Base-by-base conservation (phyloP, 1,284 basidiomycete species). In the Mycena sp. region DNA sequence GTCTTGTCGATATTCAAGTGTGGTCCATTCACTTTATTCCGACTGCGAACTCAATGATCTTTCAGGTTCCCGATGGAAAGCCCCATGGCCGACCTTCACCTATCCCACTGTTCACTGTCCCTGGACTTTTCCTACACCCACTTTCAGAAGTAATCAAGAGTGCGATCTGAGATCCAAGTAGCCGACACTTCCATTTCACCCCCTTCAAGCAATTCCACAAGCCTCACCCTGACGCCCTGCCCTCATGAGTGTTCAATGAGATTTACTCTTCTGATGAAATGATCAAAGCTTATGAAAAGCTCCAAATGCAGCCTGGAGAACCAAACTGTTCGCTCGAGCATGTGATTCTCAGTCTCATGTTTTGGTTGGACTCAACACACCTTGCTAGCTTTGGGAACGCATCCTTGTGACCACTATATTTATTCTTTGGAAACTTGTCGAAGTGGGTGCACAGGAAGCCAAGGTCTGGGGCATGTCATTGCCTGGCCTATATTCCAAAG, bases 341-440 rank as follows among this genome's bases (percentile, higher is more conserved):
- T 5, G 68, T 71, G 0, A 30, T 78, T 0, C 50, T 67, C 0
- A 55, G 60, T 0, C 45, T 77, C 0, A 76, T 78, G 72, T 48
- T n/a, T 1, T 75, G 72, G 68, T 79, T 73, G 0, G 74, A 79
- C 56, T 68, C 73, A 0, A 82, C 80, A 0, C 76, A 78, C 4
- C 69, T 81, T 0, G 69, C 77, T 0, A 66, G 68, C 9, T 82
- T 81, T 53, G 78, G 80, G 0, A 61, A 65, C 2, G 71, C 74
- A 2, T 65, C 69, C 4, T 60, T 79, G 0, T 83, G 80, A 80
- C 81, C 79, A 0, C 29, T 78, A 0, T 81, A 81, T 56, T 28
- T 78, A 0, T 77, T 68, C 26, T 75, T 80, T 45, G 74, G 75
- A 1, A 79, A 78, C 26, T 71, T 73, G 25, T 76, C 75, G 0